These are phyloP conservation scores for Quercus dentata DNA, from an alignment of 306 rosid species.

Conservation along the genomic window DNA sequence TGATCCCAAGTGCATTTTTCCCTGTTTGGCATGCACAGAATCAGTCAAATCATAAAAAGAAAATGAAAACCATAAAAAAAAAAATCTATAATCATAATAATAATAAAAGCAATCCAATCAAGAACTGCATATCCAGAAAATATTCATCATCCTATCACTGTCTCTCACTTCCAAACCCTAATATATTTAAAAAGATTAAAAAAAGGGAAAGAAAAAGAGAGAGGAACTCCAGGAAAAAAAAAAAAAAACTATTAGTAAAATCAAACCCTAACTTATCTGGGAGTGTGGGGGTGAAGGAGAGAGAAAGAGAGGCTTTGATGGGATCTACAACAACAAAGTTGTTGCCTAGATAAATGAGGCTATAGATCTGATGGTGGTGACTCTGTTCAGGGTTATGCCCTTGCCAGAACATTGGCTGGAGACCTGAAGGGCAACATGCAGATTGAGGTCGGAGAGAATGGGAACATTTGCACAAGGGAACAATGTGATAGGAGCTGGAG, in stretches of 20 bases:
- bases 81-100: not conserved
- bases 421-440: not conserved
- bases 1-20: too few relatives aligned
- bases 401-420: not conserved
- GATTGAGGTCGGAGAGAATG: not conserved
- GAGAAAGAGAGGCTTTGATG: not conserved
- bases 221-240: not conserved
- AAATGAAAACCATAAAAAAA: too few relatives aligned
- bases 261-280: conserved; percentile 21
- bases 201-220: not conserved
- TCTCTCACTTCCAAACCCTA: not conserved
- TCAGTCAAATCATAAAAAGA: too few relatives aligned
- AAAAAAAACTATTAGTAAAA: not conserved
- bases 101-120: not conserved
- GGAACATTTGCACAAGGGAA: not conserved
- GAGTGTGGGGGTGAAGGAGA: too few relatives aligned
- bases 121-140: not conserved
- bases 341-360: conserved; percentile 28
- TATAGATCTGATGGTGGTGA: conserved; percentile 41
- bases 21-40: too few relatives aligned
- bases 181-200: not conserved
- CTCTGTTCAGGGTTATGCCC: conserved; percentile 24
- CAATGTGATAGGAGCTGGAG: conserved; percentile 36
- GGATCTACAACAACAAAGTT: conserved; percentile 52
- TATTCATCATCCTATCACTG: not conserved